A percentile compares a stretch with the other conserved stretches of the same genome.
These are phyloP conservation scores for Fusarium palustre DNA, from an alignment of 2,329 filamentous ascomycete genomes.

Conservation along the genomic window DNA sequence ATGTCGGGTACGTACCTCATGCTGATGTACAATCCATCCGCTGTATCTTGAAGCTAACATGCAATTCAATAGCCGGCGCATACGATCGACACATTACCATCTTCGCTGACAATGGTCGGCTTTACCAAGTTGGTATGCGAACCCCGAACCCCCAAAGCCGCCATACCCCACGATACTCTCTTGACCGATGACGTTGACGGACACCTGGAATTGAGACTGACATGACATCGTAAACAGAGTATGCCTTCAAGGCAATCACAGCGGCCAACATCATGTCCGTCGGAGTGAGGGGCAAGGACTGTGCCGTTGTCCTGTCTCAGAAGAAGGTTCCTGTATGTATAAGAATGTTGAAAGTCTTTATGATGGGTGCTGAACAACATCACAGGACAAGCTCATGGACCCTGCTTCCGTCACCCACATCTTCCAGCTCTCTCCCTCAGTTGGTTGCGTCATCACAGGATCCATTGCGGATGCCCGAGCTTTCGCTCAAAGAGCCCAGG, in stretches of 20 bases:
- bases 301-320: conserved; percentile 95
- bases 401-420: conserved; percentile 96
- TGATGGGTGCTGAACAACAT: conserved; percentile 39
- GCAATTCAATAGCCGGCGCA: conserved; percentile 67
- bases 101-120: conserved; percentile 97
- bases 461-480: conserved; percentile 97
- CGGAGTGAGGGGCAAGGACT: conserved; percentile 95
- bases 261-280: conserved; percentile 99
- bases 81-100: conserved; percentile 99
- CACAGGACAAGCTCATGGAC: conserved; percentile 97
- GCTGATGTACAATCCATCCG: conserved; percentile 20
- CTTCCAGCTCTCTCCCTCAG: conserved; percentile 94
- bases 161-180: conserved; percentile 25
- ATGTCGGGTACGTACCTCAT: conserved; percentile 63
- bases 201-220: conserved; percentile 40
- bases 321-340: conserved; percentile 95
- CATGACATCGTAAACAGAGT: conserved; percentile 71
- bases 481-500: conserved; percentile 90
- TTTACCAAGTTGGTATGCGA: conserved; percentile 97
- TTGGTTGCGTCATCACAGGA: conserved; percentile 98
- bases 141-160: conserved; percentile 6
- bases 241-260: conserved; percentile 99
- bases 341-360: background rate
- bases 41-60: conserved; percentile 47
- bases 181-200: conserved; percentile 34